phyloP scores from a whole-genome alignment of 2,329 filamentous ascomycete genomes.

The Aspergillus terreus region DNA sequence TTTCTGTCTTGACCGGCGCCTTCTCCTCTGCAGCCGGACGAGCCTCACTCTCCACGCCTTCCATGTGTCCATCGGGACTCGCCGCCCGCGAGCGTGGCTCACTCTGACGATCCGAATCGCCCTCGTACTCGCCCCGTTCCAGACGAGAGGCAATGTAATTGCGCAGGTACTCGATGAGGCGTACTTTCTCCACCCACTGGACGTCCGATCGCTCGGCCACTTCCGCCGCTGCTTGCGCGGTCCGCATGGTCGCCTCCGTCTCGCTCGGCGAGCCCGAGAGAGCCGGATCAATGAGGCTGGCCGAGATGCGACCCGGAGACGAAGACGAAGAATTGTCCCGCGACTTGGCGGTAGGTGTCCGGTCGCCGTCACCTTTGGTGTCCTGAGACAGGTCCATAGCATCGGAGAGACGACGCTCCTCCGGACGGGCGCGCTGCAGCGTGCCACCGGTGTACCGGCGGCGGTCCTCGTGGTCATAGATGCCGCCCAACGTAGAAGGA shows the following conservation, averaged over 20 bases:
- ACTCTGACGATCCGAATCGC: slow-evolving; percentile 11
- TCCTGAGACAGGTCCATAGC: slow-evolving; percentile 36
- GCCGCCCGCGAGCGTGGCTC: slow-evolving; percentile 15
- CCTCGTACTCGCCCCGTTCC: slow-evolving; percentile 49
- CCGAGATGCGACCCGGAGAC: slow-evolving; percentile 27
- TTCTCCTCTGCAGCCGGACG: slow-evolving; percentile 24
- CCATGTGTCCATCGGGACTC: slow-evolving; percentile 22
- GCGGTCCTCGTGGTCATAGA: slow-evolving; percentile 58
- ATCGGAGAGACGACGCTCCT: slow-evolving; percentile 29
- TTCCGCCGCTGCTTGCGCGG: slow-evolving; percentile 37
- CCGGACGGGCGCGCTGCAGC: slow-evolving; percentile 52
- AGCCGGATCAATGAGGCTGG: slow-evolving; percentile 42
- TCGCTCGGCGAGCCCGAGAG: slow-evolving; percentile 30
- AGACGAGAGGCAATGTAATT: slow-evolving; percentile 55
- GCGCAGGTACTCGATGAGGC: slow-evolving; percentile 59
- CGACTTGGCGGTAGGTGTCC: slow-evolving; percentile 31
- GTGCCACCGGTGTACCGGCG: slow-evolving; percentile 60
- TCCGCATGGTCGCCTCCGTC: slow-evolving; percentile 31
- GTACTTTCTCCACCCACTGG: slow-evolving; percentile 62
- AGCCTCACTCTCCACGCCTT: slow-evolving; percentile 41
- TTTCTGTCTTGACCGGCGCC: slow-evolving; percentile 18
- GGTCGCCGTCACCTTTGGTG: slow-evolving; percentile 26
- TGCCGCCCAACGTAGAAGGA: slow-evolving; percentile 56
- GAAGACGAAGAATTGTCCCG: slow-evolving; percentile 12
- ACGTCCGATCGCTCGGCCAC: slow-evolving; percentile 44